Conservation (phyloP, 2,329 filamentous ascomycete species). For the Claviceps capensis region DNA sequence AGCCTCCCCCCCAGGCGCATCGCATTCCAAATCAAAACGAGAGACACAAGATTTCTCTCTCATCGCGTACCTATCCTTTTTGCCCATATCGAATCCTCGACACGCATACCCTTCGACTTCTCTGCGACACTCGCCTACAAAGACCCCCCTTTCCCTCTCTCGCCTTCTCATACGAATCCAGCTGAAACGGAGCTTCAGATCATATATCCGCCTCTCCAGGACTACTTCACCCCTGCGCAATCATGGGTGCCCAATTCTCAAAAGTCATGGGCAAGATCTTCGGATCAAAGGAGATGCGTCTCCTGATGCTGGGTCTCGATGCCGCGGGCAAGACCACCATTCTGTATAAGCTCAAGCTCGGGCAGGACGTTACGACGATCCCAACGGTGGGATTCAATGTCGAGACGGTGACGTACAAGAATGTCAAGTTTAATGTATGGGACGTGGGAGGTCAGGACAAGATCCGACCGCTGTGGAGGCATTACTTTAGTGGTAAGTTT, state of each 20-base stretch:
- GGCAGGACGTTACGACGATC: slow-evolving; percentile 97
- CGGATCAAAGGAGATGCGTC: slow-evolving; percentile 99
- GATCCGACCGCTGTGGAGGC: slow-evolving; percentile 98
- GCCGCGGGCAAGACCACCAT: slow-evolving; percentile 99
- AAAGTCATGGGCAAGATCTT: slow-evolving; percentile 99
- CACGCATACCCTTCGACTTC: no score
- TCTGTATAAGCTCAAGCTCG: slow-evolving; percentile 99
- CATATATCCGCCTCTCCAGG: no score
- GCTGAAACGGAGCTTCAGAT: no score
- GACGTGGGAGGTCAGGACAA: slow-evolving; percentile 99
- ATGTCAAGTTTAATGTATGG: slow-evolving; percentile 99
- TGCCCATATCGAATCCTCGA: no score
- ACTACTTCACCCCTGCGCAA: neutral
- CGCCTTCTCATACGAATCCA: neutral
- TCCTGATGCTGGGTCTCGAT: slow-evolving; percentile 98
- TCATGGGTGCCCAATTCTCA: slow-evolving; percentile 84
- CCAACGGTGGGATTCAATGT: slow-evolving; percentile 99
- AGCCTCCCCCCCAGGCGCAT: no score
- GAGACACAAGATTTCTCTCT: no score
- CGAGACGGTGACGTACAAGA: slow-evolving; percentile 99
- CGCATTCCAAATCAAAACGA: no score
- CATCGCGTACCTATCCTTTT: no score
- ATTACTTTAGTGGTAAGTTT: slow-evolving; percentile 75
- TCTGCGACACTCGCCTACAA: neutral
- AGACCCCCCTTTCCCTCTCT: neutral